Base-by-base conservation (phyloP, 2,329 filamentous ascomycete genomes). In the Pseudogymnoascus sp. region DNA sequence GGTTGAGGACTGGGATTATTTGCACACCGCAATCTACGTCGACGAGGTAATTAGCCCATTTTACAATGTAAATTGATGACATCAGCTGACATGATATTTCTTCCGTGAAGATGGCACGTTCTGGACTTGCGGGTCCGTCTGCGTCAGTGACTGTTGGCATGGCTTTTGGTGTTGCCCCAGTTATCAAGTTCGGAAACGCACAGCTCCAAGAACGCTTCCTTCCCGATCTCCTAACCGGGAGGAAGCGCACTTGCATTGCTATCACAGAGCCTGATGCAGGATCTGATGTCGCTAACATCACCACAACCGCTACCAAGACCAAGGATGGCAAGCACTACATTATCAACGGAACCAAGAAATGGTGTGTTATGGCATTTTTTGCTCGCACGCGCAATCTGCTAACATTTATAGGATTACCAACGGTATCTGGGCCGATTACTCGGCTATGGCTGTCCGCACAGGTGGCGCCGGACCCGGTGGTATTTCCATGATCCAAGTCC, bases 261-360 rank as follows among this genome's bases (percentile, higher is more conserved):
- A 90, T 92, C 67, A 92, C 89, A 0, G 89, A 92, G 70, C 89
- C 89, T 0, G 84, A 83, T 59, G 87, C 87, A 0, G 88, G 89
- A 0, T 85, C 81, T 59, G 88, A 91, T 69, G 89, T 91, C 1
- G 86, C 87, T 6, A 87, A 86, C 67, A 88, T 91, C 65, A 79
- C 79, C 3, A 90, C 88, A 0, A 88, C 83, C 0, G 88, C 88
- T 1, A 76, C 72, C 3, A 86, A 84, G 71, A 81, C 78, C 6
- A 69, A 76, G 0, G 84, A 87, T 68, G 87, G 87, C 9, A 85
- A 84, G 70, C 75, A 83, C 67, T 91, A 87, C 69, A 79, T 91
- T 54, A 74, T 91, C 57, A 90, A 89, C 62, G 88, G 88, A n/a
- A 79, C 81, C 0, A 91, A 91, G 80, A 90, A 91, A 74, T 91